A percentile compares a stretch with the other conserved stretches of the same genome.
Evolutionary conservation across 2,329 filamentous ascomycete species (phyloP).

Genomic region (Botryotinia globosa): DNA sequence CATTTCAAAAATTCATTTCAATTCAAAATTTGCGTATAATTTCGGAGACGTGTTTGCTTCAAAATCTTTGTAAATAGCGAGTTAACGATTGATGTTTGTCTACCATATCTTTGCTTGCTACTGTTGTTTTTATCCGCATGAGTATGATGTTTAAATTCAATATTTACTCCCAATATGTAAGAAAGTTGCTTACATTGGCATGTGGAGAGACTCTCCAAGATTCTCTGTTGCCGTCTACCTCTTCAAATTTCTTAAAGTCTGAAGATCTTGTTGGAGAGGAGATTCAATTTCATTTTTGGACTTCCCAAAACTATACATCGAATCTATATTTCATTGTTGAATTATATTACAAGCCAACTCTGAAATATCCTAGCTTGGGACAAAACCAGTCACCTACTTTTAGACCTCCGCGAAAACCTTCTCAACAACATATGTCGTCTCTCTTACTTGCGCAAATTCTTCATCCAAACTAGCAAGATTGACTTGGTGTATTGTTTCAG

Average conservation of each 20-base stretch:
- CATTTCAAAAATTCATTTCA: neutral
- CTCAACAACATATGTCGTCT: neutral
- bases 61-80: no score
- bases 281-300: neutral
- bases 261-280: neutral
- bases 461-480: slow-evolving; percentile 8
- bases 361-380: neutral
- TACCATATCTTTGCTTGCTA: neutral
- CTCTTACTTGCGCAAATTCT: slow-evolving; percentile 1
- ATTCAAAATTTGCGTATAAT: neutral
- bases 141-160: neutral
- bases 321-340: neutral
- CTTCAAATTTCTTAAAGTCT: neutral
- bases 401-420: neutral
- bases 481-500: slow-evolving; percentile 7
- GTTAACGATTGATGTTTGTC: neutral
- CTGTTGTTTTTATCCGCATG: neutral
- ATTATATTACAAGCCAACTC: neutral
- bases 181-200: neutral
- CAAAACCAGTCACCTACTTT: neutral
- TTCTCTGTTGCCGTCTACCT: neutral
- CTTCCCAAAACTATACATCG: neutral
- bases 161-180: neutral
- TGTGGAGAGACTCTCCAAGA: neutral
- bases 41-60: neutral